Evolutionary conservation across 75 land plant species (phyloP), one percentile per base, ranked within the genome.

Genomic region (Selaginella moellendorffii): DNA sequence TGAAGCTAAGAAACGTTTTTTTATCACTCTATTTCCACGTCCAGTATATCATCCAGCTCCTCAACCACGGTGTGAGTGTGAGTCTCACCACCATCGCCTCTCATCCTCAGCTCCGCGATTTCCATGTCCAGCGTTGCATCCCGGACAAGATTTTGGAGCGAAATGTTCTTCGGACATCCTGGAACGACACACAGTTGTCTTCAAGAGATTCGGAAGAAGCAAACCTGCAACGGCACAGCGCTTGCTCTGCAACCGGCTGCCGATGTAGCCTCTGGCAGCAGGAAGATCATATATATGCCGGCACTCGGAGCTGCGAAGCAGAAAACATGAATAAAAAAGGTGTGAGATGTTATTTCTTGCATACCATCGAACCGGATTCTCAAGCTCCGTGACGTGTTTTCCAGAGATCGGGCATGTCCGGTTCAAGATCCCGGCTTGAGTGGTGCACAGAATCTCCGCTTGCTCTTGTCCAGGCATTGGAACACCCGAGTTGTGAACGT

Each of bases 401-500:
- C 92, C 88, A 63, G 79, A 76, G 28, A 87, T 54, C 2, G 88
- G 92, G 61, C 93, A 91, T 0, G 30, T 75, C 24, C 51, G 61
- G 71, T 87, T 91, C 54, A 77, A 65, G 60, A 87, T 67, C 28
- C 53, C 76, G 62, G 56, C 66, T 65, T 85, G 81, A 14, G 82
- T 78, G 59, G 74, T 74, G 81, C 87, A 80, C 2, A 84, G 75
- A 64, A 90, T 69, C 27, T 87, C 97, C 29, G 82, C 97, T 62
- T 87, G 79, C 73, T 90, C 97, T 63, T 90, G 85, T 27, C 97
- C 97, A 31, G 88, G 88, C 85, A 84, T 87, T 70, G 82, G 82
- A 51, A 86, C 75, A 24, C 85, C 92, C 27, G 80, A 82, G 70
- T 90, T 85, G 52, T 81, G 80, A 72, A 91, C 92, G 58, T 87